Base-by-base conservation (phyloP, 768 basidiomycete genomes). In the Psilocybe tampanensis region DNA sequence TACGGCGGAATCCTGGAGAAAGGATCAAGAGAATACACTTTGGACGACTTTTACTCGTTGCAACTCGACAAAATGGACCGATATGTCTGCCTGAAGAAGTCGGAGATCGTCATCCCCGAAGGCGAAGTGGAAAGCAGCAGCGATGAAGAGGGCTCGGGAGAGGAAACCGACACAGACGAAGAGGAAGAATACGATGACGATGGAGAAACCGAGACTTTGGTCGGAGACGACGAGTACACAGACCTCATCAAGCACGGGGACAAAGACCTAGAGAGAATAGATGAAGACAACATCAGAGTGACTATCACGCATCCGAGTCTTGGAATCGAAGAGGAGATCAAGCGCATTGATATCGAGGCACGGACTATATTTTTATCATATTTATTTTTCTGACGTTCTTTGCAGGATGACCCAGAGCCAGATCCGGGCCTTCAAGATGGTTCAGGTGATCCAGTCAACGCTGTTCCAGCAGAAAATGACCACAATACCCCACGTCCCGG, bases 1-100 rank as follows among this genome's bases (percentile, higher is more conserved):
- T 95, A 95, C 64, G 93, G 94, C 9, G 94, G 94, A 0, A 95
- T 95, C 17, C 89, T 85, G 62, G 95, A 96, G 70, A 80, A 84
- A 15, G 89, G 92, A 0, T 79, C 89, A 12, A 82, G 85, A 21
- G 94, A 97, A 70, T 94, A 90, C 62, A 95, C 94, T 0, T 76
- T 97, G 6, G 93, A 95, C 66, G 95, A 96, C 64, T 97, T 95
- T 65, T 78, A 94, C 70, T 77, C 83, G 1, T 72, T 97, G 11
- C 82, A 86, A 56, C 77, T 97, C 18, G 93, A 95, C 65, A 95
- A 95, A 69, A 74, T 95, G 72, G 94, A 95, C 39, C 73, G 80
- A 9, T 95, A 83, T 65, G 68, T 77, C 1, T 94, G 92, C 62
- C 75, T 95, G 64, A 91, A 89, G 70, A 75, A 81, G 45, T 87